phyloP scores from a whole-genome alignment of 139 green algal genomes.

The Edaphochlamys debaryana region DNA sequence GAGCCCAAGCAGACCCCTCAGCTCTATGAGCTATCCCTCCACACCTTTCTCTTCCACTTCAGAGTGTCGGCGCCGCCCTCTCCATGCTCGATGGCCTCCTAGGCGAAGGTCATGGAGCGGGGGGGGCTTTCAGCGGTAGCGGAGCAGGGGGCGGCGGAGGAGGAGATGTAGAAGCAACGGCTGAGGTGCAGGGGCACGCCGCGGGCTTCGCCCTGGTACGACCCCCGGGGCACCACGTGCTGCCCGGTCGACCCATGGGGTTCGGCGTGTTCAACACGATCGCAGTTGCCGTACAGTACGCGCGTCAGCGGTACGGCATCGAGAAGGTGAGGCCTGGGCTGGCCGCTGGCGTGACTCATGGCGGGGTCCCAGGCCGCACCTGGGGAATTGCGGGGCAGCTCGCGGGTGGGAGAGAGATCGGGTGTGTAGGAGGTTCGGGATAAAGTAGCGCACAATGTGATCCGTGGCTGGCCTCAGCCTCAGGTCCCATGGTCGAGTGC shows the following conservation, averaged over 20 bases:
- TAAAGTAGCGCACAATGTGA: too few species aligned
- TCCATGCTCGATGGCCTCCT: conserved; percentile 25
- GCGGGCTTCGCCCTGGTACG: conserved; percentile 81
- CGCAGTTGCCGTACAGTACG: conserved; percentile 77
- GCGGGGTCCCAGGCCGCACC: too few species aligned
- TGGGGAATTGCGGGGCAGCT: too few species aligned
- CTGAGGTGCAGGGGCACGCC: not conserved
- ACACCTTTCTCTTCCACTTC: not conserved
- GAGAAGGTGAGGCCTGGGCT: not conserved
- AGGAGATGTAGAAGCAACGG: not conserved
- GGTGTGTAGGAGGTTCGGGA: too few species aligned
- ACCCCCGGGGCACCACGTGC: conserved; percentile 89
- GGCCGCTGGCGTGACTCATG: too few species aligned
- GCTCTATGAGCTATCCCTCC: too few species aligned
- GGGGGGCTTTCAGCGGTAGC: not conserved
- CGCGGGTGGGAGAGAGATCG: too few species aligned
- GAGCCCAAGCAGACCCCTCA: too few species aligned
- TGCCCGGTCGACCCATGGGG: conserved; percentile 80
- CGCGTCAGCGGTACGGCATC: conserved; percentile 20
- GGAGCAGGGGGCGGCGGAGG: too few species aligned
- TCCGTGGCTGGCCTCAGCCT: too few species aligned
- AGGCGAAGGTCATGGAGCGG: not conserved
- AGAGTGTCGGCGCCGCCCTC: conserved; percentile 15
- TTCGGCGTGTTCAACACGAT: conserved; percentile 91
- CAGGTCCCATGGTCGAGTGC: too few species aligned